A percentile compares a stretch with the other conserved stretches of the same genome.
Evolutionary conservation across 2,329 filamentous ascomycete species (phyloP).

Genomic region (Apiospora saccharicola): DNA sequence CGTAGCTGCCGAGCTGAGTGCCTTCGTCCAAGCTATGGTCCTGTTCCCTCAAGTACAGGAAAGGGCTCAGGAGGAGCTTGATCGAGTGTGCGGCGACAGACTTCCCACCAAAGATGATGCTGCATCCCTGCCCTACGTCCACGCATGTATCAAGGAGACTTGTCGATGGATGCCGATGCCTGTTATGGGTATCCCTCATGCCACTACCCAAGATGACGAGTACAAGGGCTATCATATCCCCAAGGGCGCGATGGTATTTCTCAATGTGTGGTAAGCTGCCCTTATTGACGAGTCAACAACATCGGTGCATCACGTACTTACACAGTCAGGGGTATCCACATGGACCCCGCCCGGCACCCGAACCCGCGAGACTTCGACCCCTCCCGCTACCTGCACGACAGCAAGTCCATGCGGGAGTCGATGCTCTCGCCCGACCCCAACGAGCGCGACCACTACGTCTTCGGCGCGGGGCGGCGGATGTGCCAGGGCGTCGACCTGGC

Average conservation of each 20-base stretch:
- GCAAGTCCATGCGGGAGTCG: background rate
- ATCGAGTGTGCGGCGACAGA: slow-evolving; percentile 48
- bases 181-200: slow-evolving; percentile 46
- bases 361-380: slow-evolving; percentile 33
- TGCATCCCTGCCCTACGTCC: slow-evolving; percentile 51
- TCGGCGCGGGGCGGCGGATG: slow-evolving; percentile 55
- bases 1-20: slow-evolving; percentile 48
- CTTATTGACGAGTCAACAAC: no score
- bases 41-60: slow-evolving; percentile 50
- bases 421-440: slow-evolving; percentile 6
- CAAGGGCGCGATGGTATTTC: slow-evolving; percentile 50
- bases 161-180: slow-evolving; percentile 34
- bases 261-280: slow-evolving; percentile 47
- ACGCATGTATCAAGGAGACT: slow-evolving; percentile 51
- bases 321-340: slow-evolving; percentile 29
- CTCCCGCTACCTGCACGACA: slow-evolving; percentile 29
- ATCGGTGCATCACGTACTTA: background rate
- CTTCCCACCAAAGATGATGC: slow-evolving; percentile 47
- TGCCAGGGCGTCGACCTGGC: slow-evolving; percentile 57
- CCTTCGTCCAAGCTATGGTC: slow-evolving; percentile 56
- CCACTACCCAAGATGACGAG: slow-evolving; percentile 49
- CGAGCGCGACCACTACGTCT: slow-evolving; percentile 46
- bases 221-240: slow-evolving; percentile 57
- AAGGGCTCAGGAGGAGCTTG: slow-evolving; percentile 49
- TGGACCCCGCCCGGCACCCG: slow-evolving; percentile 30